A percentile compares a stretch with the other conserved stretches of the same genome.
These are phyloP conservation scores for Ampelomyces quisqualis DNA, from an alignment of 2,329 filamentous ascomycete genomes.

Conservation along the genomic window DNA sequence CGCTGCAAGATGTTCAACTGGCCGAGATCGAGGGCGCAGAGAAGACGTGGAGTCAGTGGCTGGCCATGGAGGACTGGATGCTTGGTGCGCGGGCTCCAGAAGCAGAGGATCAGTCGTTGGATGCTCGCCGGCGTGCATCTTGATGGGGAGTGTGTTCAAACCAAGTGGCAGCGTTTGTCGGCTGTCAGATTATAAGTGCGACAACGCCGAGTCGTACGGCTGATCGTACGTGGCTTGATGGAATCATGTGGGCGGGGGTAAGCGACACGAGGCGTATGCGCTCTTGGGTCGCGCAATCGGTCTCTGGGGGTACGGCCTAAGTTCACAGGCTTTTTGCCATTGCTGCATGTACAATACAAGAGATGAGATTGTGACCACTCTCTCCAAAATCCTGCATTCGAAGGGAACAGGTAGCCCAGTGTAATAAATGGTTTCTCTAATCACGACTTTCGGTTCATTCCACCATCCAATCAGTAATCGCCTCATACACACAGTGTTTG, in stretches of 20 bases:
- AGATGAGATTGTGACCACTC: background rate
- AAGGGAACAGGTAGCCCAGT: too few species aligned
- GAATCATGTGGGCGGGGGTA: constrained; percentile 16
- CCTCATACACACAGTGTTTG: too few species aligned
- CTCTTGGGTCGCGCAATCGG: constrained; percentile 9
- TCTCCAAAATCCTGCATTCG: background rate
- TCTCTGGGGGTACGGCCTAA: background rate
- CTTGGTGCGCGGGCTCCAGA: constrained; percentile 74
- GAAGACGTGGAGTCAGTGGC: constrained; percentile 87
- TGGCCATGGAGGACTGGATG: constrained; percentile 99
- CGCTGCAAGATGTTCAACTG: constrained; percentile 73
- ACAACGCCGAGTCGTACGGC: constrained; percentile 8
- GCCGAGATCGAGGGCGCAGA: constrained; percentile 82
- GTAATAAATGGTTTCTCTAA: background rate
- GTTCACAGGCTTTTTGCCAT: background rate
- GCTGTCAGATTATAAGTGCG: constrained; percentile 8
- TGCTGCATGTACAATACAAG: background rate
- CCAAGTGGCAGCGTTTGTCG: constrained; percentile 14
- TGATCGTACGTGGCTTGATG: constrained; percentile 8
- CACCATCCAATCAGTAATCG: too few species aligned
- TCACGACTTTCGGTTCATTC: too few species aligned
- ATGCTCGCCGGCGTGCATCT: constrained; percentile 24
- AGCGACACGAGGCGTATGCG: constrained; percentile 11
- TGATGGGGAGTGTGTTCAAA: too few species aligned
- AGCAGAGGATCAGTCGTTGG: constrained; percentile 30